phyloP scores from a whole-genome alignment of 768 basidiomycete genomes.

The Termitomyces heimii region DNA sequence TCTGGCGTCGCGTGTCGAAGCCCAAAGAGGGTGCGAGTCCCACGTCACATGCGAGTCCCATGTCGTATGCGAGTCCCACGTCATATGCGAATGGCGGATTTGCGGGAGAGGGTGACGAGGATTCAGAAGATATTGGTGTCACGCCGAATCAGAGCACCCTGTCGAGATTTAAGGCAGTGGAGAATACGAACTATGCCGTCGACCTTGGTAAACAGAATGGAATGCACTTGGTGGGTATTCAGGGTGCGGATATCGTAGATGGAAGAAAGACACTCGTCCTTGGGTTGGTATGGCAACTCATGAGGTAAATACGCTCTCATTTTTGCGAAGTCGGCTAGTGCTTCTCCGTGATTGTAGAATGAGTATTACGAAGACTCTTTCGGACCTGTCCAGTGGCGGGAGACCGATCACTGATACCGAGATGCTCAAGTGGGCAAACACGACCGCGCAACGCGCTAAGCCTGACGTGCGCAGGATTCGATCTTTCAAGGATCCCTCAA shows the following conservation, averaged over 20 bases:
- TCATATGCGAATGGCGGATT: constrained; percentile 31
- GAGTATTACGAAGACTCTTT: constrained; percentile 89
- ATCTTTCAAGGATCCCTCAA: constrained; percentile 90
- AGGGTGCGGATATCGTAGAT: constrained; percentile 96
- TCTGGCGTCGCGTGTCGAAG: constrained; percentile 96
- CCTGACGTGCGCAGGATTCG: constrained; percentile 59
- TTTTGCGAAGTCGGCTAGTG: not conserved
- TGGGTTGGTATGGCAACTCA: constrained; percentile 96
- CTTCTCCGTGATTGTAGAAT: constrained; percentile 35
- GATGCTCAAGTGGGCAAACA: constrained; percentile 95
- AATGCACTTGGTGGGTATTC: constrained; percentile 96
- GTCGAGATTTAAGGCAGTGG: constrained; percentile 95
- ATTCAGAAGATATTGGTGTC: constrained; percentile 74
- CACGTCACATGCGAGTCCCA: constrained; percentile 33
- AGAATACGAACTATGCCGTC: constrained; percentile 96
- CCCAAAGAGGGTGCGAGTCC: constrained; percentile 63
- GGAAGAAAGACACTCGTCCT: constrained; percentile 89
- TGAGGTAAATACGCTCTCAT: constrained; percentile 51
- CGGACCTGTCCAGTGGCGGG: constrained; percentile 66
- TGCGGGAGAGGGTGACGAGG: constrained; percentile 53
- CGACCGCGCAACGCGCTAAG: constrained; percentile 72
- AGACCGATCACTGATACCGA: constrained; percentile 87
- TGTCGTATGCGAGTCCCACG: constrained; percentile 32
- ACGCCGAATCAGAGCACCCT: constrained; percentile 80
- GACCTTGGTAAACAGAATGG: constrained; percentile 90